Base-by-base conservation (phyloP, 768 basidiomycete genomes). In the Lentinula detonsa region DNA sequence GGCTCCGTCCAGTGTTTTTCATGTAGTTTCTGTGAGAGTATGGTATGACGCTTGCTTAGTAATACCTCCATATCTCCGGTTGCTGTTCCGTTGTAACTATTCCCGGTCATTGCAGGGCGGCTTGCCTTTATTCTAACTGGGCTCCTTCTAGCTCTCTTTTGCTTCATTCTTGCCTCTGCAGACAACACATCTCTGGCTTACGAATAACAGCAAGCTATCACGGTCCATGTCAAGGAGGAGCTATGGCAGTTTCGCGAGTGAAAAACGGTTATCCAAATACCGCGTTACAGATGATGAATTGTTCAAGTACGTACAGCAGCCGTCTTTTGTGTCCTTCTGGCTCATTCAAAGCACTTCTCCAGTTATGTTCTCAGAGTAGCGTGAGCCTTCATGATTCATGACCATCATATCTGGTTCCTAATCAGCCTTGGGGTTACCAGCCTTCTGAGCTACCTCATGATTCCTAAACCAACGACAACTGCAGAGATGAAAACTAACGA, bases 361-460 rank as follows among this genome's bases (percentile, higher is more conserved):
- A 95, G 93, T 65, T 91, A 90, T 84, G 83, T 83, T 42, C 80
- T 95, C 50, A 86, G 93, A 62, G 88, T 90, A 75, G 88, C 90
- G 93, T 94, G 72, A 79, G 90, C 80, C 28, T 66, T 54, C 34
- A 61, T 59, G 62, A 35, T 61, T 52, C 60, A 31, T 40, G 55
- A 59, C 42, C 60, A 52, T 57, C 61, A 43, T 56, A 48, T 61
- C 39, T 63, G 61, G 59, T 56, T 59, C 56, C 50, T 60, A 37
- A 60, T 60, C 31, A 39, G 9, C 28, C 45, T 60, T 15, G 16
- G 37, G 33, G 34, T 11, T 6, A 50, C 15, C 69, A 95, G 93
- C 45, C 81, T 90, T 63, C 74, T 95, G 61, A 82, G 84, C 74
- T 83, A 93, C 71, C 77, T 91, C 65, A 78, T 87, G 70, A 79